Evolutionary conservation across 1,139 yeast genomes (phyloP).

Genomic region (Pneumocystis murina): DNA sequence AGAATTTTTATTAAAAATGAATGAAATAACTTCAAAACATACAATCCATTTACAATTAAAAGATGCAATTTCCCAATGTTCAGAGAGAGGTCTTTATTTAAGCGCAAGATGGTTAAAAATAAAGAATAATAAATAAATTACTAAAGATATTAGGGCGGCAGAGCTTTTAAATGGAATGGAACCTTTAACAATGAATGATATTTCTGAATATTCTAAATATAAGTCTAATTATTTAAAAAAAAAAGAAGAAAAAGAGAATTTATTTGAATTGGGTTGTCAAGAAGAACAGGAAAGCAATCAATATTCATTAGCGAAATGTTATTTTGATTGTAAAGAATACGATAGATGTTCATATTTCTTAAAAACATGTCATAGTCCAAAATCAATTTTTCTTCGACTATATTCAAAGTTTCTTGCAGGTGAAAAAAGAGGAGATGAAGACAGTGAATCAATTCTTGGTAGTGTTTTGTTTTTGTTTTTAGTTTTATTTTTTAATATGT

Average conservation of each 20-base stretch:
- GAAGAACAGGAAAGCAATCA: conserved; percentile 29
- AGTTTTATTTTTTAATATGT: neutral
- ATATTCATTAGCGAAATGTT: conserved; percentile 50
- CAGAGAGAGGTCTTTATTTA: conserved; percentile 8
- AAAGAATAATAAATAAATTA: neutral
- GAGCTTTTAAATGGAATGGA: conserved; percentile 52
- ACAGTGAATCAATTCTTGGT: conserved; percentile 46
- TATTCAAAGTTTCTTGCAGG: conserved; percentile 58
- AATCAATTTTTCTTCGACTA: conserved; percentile 47
- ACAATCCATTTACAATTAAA: neutral
- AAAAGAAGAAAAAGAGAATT: neutral
- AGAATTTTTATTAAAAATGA: neutral
- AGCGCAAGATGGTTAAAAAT: conserved; percentile 11
- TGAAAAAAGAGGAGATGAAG: conserved; percentile 61
- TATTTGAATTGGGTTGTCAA: conserved; percentile 11
- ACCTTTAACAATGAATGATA: conserved; percentile 15
- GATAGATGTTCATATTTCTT: conserved; percentile 56
- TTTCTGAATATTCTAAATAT: neutral
- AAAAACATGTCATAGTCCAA: conserved; percentile 36
- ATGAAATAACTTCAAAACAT: neutral
- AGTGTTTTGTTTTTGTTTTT: neutral
- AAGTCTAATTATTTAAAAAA: too few species aligned
- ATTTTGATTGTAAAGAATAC: conserved; percentile 74
- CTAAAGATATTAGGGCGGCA: conserved; percentile 29
- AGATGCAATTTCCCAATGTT: neutral